Evolutionary conservation across 1,284 basidiomycete species (phyloP).

Genomic region (Sparassis latifolia): DNA sequence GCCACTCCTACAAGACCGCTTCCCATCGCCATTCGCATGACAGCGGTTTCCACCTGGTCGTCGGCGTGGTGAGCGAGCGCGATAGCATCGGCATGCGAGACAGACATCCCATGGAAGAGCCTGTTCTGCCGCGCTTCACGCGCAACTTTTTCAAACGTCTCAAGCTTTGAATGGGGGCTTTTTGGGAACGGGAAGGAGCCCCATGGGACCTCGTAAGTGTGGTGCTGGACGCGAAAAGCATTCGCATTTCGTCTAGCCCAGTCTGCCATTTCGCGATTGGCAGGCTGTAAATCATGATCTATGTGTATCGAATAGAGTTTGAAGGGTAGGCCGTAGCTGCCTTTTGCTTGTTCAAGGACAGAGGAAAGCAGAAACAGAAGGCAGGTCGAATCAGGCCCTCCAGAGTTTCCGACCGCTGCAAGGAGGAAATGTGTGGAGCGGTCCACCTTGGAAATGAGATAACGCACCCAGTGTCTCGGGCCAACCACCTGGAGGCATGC

Average conservation of each 20-base stretch:
- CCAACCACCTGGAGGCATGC: conserved; percentile 27
- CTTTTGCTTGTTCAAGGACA: conserved; percentile 4
- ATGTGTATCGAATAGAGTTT: conserved; percentile 55
- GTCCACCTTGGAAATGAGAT: background rate
- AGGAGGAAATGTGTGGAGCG: background rate
- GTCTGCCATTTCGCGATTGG: conserved; percentile 48
- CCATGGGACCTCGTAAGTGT: conserved; percentile 50
- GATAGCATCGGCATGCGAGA: conserved; percentile 32
- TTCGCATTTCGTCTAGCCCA: conserved; percentile 37
- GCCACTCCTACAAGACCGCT: conserved; percentile 48
- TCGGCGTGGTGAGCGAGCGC: conserved; percentile 72
- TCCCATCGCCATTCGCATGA: conserved; percentile 59
- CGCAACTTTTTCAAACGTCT: conserved; percentile 46
- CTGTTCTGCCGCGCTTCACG: conserved; percentile 52
- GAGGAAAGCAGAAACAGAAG: conserved; percentile 56
- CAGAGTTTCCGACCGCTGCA: conserved; percentile 68
- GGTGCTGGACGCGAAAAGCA: conserved; percentile 40
- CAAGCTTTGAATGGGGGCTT: conserved; percentile 6
- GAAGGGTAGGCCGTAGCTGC: conserved; percentile 12
- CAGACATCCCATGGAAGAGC: conserved; percentile 45
- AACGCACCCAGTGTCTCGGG: conserved; percentile 15
- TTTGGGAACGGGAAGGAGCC: conserved; percentile 36
- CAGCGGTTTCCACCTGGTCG: conserved; percentile 72
- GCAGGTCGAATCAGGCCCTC: conserved; percentile 74
- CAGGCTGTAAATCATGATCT: conserved; percentile 57